Percentiles rank a stretch among this genome's conserved stretches.
Conservation (phyloP, 2,329 filamentous ascomycete species). For the Pseudogymnoascus sp. region DNA sequence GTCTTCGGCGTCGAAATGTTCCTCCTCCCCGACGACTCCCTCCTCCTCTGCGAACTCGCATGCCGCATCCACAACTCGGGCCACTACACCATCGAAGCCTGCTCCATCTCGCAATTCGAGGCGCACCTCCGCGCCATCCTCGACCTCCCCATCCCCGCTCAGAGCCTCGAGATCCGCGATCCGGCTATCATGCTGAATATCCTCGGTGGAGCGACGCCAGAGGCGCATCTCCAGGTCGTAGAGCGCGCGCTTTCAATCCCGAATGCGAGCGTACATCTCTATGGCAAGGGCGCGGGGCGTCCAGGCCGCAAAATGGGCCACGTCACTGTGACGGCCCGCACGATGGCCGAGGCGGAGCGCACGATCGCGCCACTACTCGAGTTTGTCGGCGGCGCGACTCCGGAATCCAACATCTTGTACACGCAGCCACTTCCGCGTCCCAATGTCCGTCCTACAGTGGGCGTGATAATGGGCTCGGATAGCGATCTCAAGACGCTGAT, state of each 20-base stretch:
- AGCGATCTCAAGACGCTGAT: conserved; percentile 65
- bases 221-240: conserved; percentile 53
- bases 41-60: conserved; percentile 71
- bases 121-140: conserved; percentile 80
- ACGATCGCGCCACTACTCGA: conserved; percentile 64
- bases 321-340: conserved; percentile 69
- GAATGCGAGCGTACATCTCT: conserved; percentile 69
- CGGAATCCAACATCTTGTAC: not conserved
- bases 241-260: conserved; percentile 49
- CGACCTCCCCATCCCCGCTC: conserved; percentile 39
- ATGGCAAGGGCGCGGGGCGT: conserved; percentile 75
- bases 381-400: conserved; percentile 47
- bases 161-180: conserved; percentile 50
- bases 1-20: conserved; percentile 98
- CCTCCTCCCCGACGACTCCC: conserved; percentile 60
- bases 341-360: conserved; percentile 59
- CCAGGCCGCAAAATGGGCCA: conserved; percentile 93
- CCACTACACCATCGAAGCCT: conserved; percentile 91
- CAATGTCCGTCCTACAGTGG: conserved; percentile 48
- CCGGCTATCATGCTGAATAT: conserved; percentile 75
- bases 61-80: conserved; percentile 85
- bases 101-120: conserved; percentile 84
- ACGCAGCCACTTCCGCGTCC: conserved; percentile 15
- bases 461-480: conserved; percentile 79
- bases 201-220: conserved; percentile 58